phyloP scores from a whole-genome alignment of 768 basidiomycete genomes.

The Lactarius psammicola region DNA sequence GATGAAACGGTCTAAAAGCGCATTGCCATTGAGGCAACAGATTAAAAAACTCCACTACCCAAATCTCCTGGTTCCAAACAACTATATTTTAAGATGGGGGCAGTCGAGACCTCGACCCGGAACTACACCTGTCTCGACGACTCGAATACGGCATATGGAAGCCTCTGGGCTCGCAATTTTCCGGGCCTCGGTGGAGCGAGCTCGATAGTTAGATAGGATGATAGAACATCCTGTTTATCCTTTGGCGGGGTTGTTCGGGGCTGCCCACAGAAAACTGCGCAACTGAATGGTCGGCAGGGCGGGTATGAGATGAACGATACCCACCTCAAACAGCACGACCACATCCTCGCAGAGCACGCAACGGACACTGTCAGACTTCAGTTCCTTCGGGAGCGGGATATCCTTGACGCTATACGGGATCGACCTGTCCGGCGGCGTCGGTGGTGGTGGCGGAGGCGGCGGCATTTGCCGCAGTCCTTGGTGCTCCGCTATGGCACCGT shows the following conservation, averaged over 20 bases:
- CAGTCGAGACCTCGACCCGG: background rate
- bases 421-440: background rate
- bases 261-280: background rate
- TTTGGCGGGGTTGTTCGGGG: background rate
- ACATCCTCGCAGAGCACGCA: slow-evolving; percentile 16
- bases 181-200: background rate
- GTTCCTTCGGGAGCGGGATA: background rate
- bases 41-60: background rate
- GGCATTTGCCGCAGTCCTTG: background rate
- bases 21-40: background rate
- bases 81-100: background rate
- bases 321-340: slow-evolving; percentile 10
- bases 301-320: background rate
- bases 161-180: background rate
- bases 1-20: background rate
- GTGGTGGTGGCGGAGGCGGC: background rate
- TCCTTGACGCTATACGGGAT: slow-evolving; percentile 4
- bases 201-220: slow-evolving; percentile 10
- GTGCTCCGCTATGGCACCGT: background rate
- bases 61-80: background rate
- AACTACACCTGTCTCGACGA: background rate
- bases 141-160: background rate
- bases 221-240: slow-evolving; percentile 8
- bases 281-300: background rate
- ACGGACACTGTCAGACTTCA: background rate